Percentiles rank a stretch among this genome's conserved stretches.
Evolutionary conservation across 164 flowering plant species (phyloP).

Genomic region (Magnolia kwangsiensis): DNA sequence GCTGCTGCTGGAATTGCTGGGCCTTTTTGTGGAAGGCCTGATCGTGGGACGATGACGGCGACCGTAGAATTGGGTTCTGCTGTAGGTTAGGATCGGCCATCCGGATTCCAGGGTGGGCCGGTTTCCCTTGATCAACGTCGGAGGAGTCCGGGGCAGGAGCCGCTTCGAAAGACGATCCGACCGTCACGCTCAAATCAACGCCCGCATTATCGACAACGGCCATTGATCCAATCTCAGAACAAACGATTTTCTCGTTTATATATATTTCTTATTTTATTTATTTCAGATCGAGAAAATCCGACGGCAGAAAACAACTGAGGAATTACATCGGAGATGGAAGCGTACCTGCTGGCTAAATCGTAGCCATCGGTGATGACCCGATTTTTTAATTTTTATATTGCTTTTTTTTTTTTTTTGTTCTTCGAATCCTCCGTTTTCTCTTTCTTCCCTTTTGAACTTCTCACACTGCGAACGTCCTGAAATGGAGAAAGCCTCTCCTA

Average conservation of each 20-base stretch:
- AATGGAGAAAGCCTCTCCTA: too few relatives aligned
- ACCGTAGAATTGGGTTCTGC: not conserved
- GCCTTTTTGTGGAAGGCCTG: slow-evolving; percentile 19
- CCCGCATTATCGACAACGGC: slow-evolving; percentile 61
- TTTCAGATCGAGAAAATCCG: not conserved
- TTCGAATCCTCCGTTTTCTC: too few relatives aligned
- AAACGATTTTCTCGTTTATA: not conserved
- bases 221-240: slow-evolving; percentile 25
- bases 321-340: too few relatives aligned
- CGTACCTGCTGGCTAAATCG: slow-evolving; percentile 3
- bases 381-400: too few relatives aligned
- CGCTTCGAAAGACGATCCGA: slow-evolving; percentile 28
- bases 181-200: slow-evolving; percentile 29
- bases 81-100: slow-evolving; percentile 15
- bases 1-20: slow-evolving; percentile 20
- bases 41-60: slow-evolving; percentile 14
- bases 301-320: not conserved
- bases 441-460: too few relatives aligned
- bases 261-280: not conserved
- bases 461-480: too few relatives aligned
- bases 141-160: slow-evolving; percentile 14
- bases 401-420: too few relatives aligned
- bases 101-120: slow-evolving; percentile 13
- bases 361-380: not conserved
- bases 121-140: slow-evolving; percentile 26